phyloP scores from a whole-genome alignment of 2,329 filamentous ascomycete genomes.

The Fusarium sp. region DNA sequence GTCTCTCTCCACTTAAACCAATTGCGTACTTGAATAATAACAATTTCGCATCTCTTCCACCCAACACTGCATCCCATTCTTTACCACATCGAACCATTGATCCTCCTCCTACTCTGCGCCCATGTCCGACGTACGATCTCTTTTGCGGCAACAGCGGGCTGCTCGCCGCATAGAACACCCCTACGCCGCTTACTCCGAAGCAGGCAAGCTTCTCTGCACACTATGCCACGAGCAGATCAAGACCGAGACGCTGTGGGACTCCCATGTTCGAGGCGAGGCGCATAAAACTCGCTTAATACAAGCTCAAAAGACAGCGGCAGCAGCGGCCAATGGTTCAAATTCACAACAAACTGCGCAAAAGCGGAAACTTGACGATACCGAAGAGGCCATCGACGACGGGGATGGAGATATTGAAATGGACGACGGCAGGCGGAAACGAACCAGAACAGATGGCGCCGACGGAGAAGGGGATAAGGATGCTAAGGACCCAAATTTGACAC shows the following conservation, averaged over 20 bases:
- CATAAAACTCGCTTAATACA: conserved; percentile 54
- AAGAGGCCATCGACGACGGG: conserved; percentile 44
- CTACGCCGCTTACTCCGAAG: conserved; percentile 75
- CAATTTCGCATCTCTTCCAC: background rate
- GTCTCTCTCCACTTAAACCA: background rate
- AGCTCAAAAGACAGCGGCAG: conserved; percentile 33
- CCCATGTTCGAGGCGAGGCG: conserved; percentile 65
- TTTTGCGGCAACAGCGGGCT: conserved; percentile 82
- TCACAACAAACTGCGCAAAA: conserved; percentile 47
- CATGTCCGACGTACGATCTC: conserved; percentile 85
- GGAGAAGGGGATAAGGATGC: conserved; percentile 37
- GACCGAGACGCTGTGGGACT: conserved; percentile 75
- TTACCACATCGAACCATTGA: conserved; percentile 7
- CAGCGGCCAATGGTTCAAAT: conserved; percentile 29
- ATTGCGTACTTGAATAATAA: conserved; percentile 8
- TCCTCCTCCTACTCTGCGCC: conserved; percentile 5
- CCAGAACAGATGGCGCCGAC: conserved; percentile 54
- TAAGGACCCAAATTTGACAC: conserved; percentile 51
- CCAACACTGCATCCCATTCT: conserved; percentile 4
- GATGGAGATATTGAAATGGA: conserved; percentile 55
- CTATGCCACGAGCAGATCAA: conserved; percentile 75
- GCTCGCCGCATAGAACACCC: conserved; percentile 79
- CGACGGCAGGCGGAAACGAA: conserved; percentile 61
- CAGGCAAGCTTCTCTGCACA: conserved; percentile 76
- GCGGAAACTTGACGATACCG: conserved; percentile 54